Evolutionary conservation across 768 basidiomycete genomes (phyloP).

Genomic region (Jaapia argillacea): DNA sequence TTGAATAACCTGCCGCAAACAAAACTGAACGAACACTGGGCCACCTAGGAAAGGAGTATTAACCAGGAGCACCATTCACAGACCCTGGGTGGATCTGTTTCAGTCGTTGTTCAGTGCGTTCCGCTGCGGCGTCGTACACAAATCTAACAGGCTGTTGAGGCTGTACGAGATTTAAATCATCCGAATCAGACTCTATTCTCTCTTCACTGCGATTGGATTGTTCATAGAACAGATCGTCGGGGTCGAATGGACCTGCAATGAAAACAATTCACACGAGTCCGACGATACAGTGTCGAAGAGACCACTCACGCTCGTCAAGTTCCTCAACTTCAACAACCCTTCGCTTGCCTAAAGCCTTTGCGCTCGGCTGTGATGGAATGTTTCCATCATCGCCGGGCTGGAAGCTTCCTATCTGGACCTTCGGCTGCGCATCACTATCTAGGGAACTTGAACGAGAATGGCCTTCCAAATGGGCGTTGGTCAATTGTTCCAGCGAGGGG

Average conservation of each 20-base stretch:
- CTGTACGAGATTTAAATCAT: conserved; percentile 26
- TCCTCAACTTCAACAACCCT: conserved; percentile 45
- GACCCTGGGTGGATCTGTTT: conserved; percentile 25
- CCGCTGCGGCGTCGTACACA: conserved; percentile 91
- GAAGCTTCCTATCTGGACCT: conserved; percentile 11
- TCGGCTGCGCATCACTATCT: too few species aligned
- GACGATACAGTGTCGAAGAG: background rate
- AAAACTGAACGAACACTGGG: background rate
- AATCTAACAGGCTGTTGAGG: conserved; percentile 49
- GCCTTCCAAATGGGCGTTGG: conserved; percentile 10
- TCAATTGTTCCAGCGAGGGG: conserved; percentile 52
- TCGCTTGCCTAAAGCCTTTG: conserved; percentile 84
- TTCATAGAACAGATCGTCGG: conserved; percentile 46
- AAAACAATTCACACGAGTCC: conserved; percentile 1
- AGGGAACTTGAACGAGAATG: too few species aligned
- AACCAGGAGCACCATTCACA: conserved; percentile 15
- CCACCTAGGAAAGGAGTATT: background rate
- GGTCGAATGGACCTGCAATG: conserved; percentile 36
- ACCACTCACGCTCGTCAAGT: conserved; percentile 32
- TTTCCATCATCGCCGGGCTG: conserved; percentile 18
- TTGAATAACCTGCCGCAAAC: too few species aligned
- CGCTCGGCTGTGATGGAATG: conserved; percentile 51
- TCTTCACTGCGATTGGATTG: conserved; percentile 21
- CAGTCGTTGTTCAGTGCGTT: conserved; percentile 57
- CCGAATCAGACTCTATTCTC: conserved; percentile 38